These are phyloP conservation scores for Curvularia lunata DNA, from an alignment of 2,329 filamentous ascomycete species.

Conservation along the genomic window DNA sequence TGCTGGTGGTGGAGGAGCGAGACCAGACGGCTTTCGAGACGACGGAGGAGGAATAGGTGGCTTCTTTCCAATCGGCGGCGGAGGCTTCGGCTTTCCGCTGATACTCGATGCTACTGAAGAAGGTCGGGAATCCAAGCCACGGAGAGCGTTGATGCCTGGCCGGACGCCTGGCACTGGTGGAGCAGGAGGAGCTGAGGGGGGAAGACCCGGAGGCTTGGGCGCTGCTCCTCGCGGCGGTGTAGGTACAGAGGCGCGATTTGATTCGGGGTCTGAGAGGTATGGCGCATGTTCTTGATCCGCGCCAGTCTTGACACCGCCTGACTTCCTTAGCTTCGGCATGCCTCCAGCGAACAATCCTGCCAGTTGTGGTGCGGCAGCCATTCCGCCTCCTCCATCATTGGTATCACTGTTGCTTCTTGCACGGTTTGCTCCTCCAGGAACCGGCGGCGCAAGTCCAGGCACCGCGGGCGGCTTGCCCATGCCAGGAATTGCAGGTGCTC, in stretches of 20 bases:
- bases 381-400: conserved; percentile 45
- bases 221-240: conserved; percentile 61
- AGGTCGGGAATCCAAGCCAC: conserved; percentile 62
- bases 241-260: conserved; percentile 57
- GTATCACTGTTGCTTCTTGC: conserved; percentile 85
- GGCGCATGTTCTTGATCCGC: conserved; percentile 70
- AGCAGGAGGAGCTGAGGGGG: conserved; percentile 55
- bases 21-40: conserved; percentile 63
- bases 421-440: conserved; percentile 60
- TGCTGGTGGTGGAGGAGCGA: conserved; percentile 51
- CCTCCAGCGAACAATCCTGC: conserved; percentile 89
- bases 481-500: conserved; percentile 80
- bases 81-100: conserved; percentile 69
- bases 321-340: conserved; percentile 93
- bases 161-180: conserved; percentile 60
- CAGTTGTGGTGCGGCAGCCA: conserved; percentile 69
- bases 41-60: conserved; percentile 64
- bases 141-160: conserved; percentile 65
- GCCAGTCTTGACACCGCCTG: conserved; percentile 67
- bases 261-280: conserved; percentile 82
- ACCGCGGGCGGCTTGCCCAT: conserved; percentile 56
- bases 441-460: conserved; percentile 73
- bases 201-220: conserved; percentile 55
- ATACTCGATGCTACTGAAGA: conserved; percentile 65
- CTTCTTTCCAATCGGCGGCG: conserved; percentile 80